A percentile compares a stretch with the other conserved stretches of the same genome.
These are phyloP conservation scores for Diaporthe vexans DNA, from an alignment of 2,329 filamentous ascomycete species.

Conservation along the genomic window DNA sequence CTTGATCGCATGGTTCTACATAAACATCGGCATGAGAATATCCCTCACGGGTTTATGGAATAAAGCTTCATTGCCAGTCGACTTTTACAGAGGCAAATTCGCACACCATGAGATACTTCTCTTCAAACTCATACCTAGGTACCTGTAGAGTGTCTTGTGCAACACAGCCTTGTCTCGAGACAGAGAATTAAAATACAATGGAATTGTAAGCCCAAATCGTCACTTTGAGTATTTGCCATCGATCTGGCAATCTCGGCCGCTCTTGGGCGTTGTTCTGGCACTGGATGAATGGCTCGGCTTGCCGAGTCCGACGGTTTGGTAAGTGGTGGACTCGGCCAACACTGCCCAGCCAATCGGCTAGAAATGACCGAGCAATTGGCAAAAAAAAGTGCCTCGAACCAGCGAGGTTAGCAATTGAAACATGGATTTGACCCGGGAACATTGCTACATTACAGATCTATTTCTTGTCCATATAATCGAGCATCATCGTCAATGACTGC, in stretches of 20 bases:
- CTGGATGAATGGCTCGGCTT: neutral
- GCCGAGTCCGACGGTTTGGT: neutral
- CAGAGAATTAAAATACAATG: neutral
- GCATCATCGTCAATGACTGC: neutral
- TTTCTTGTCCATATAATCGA: neutral
- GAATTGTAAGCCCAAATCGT: neutral
- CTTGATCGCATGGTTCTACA: neutral
- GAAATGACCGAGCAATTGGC: neutral
- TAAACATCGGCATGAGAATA: neutral
- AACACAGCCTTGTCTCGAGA: no score
- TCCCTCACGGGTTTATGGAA: neutral
- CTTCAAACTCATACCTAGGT: neutral
- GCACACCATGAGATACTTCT: no score
- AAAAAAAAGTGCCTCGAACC: neutral
- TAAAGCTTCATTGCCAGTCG: neutral
- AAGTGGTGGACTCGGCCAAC: neutral
- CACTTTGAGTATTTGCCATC: neutral
- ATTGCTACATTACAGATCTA: neutral
- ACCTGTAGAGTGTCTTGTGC: neutral
- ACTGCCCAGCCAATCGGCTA: constrained; percentile 5
- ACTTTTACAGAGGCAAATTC: neutral
- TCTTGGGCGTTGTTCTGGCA: neutral
- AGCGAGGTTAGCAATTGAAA: neutral
- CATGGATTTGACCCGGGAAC: accelerated
- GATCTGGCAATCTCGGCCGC: neutral